Evolutionary conservation across 2,329 filamentous ascomycete genomes (phyloP).

Genomic region (Alternaria alternata): DNA sequence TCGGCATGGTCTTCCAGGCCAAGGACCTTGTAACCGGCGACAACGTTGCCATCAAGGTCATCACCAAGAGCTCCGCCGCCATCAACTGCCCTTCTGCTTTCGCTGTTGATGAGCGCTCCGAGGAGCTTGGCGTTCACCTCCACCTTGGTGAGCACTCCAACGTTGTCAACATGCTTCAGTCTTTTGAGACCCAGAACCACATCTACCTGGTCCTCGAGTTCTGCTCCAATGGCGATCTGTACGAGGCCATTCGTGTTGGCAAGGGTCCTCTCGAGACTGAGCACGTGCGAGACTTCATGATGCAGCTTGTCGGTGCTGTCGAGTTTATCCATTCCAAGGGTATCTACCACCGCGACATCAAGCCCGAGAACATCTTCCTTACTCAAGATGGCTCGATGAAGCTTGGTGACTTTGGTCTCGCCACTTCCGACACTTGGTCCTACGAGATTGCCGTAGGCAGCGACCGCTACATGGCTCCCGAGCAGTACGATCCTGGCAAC

Average conservation of each 20-base stretch:
- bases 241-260: slow-evolving; percentile 92
- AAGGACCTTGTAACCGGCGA: slow-evolving; percentile 79
- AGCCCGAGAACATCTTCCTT: slow-evolving; percentile 98
- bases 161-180: slow-evolving; percentile 90
- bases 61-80: slow-evolving; percentile 80
- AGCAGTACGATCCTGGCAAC: slow-evolving; percentile 91
- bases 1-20: slow-evolving; percentile 97
- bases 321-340: slow-evolving; percentile 90
- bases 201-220: slow-evolving; percentile 94
- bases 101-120: slow-evolving; percentile 81
- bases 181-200: slow-evolving; percentile 91
- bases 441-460: slow-evolving; percentile 94
- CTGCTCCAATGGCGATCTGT: slow-evolving; percentile 93
- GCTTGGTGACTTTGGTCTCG: slow-evolving; percentile 94
- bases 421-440: slow-evolving; percentile 88
- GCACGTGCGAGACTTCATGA: slow-evolving; percentile 96
- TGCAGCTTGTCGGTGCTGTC: slow-evolving; percentile 88
- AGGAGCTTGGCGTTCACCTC: slow-evolving; percentile 81
- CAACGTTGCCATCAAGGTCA: slow-evolving; percentile 92
- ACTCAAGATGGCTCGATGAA: slow-evolving; percentile 89
- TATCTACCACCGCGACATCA: slow-evolving; percentile 97
- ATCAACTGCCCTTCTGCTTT: slow-evolving; percentile 68
- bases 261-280: slow-evolving; percentile 92
- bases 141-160: slow-evolving; percentile 83
- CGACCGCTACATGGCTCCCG: slow-evolving; percentile 98